Evolutionary conservation across 176 grass and related monocot genomes (phyloP).

Genomic region (bread wheat (Triticum aestivum)): IWGSC_CS_RefSeq_v2.1 NC_057805.1:49241785-49242284

Average conservation of each 20-base stretch:
- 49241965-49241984: background rate
- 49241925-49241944: background rate
- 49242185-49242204: conserved; percentile 1
- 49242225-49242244: background rate
- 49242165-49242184: background rate
- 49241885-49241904: background rate
- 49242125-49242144: background rate
- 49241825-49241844: background rate
- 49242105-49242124: background rate
- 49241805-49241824: background rate
- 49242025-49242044: background rate
- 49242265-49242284: background rate
- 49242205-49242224: background rate
- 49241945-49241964: background rate
- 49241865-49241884: background rate
- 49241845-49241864: background rate
- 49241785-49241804: background rate
- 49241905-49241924: background rate
- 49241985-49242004: background rate
- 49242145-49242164: background rate
- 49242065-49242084: no score
- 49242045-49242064: no score
- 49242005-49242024: background rate
- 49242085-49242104: no score
- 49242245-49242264: background rate